These are phyloP conservation scores for Camellia sinensis DNA, from an alignment of 148 eudicot genomes.

Conservation along the genomic window DNA sequence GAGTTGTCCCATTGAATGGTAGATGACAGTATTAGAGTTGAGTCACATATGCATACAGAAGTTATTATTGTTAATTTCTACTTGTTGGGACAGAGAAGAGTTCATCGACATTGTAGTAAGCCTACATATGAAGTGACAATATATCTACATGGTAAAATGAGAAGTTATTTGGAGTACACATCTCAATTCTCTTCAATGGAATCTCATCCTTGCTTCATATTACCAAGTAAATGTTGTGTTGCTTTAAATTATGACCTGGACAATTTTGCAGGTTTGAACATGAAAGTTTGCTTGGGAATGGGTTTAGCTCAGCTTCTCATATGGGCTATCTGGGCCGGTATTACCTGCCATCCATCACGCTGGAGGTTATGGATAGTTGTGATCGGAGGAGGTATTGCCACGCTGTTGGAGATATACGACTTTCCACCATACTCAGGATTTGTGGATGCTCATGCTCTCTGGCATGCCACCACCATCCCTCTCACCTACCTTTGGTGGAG, in stretches of 20 bases:
- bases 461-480: conserved; percentile 70
- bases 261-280: conserved; percentile 56
- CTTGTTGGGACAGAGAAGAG: background rate
- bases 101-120: background rate
- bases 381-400: conserved; percentile 52
- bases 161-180: background rate
- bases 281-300: conserved; percentile 55
- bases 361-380: conserved; percentile 62
- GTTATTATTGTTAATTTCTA: background rate
- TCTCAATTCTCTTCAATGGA: background rate
- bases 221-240: background rate
- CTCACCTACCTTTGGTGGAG: conserved; percentile 85
- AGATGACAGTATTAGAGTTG: background rate
- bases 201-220: background rate
- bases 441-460: conserved; percentile 75
- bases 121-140: background rate
- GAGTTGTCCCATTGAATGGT: background rate
- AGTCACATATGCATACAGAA: background rate
- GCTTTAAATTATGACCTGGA: background rate
- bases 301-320: conserved; percentile 45
- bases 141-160: background rate
- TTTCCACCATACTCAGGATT: conserved; percentile 73
- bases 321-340: conserved; percentile 80
- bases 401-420: conserved; percentile 53
- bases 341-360: conserved; percentile 58